phyloP scores from a whole-genome alignment of 306 rosid species.

The Cucurbita pepo region DNA sequence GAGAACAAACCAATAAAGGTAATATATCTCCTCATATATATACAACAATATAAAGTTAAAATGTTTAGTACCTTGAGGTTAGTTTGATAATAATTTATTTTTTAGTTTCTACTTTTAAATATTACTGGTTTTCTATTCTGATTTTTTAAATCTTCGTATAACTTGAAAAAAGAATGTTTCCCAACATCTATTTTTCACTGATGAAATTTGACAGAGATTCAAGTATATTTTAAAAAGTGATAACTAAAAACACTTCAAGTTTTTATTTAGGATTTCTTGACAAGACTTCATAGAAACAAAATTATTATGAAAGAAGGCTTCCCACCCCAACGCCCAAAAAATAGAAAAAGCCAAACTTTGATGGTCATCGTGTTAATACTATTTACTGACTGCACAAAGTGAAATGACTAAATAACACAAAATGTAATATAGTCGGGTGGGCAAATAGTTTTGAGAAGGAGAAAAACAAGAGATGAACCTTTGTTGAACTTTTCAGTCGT shows the following conservation, averaged over 20 bases:
- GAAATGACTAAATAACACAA: background rate
- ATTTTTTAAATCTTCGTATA: background rate
- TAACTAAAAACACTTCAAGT: too few relatives aligned
- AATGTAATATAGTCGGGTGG: background rate
- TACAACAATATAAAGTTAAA: background rate
- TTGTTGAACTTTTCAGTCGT: slow-evolving; percentile 55
- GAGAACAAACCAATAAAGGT: background rate
- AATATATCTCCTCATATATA: background rate
- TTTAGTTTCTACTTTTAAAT: background rate
- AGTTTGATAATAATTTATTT: background rate
- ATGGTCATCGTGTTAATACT: background rate
- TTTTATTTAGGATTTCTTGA: background rate
- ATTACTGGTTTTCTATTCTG: background rate
- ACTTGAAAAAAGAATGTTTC: background rate
- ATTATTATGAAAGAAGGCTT: background rate
- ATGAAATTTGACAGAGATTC: background rate
- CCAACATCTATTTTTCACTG: background rate
- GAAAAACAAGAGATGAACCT: slow-evolving; percentile 27
- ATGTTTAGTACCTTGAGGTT: background rate
- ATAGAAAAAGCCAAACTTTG: background rate
- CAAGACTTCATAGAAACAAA: background rate
- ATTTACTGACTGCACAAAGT: background rate
- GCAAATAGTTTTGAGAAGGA: background rate
- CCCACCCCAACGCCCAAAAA: background rate
- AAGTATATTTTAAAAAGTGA: background rate